Percentiles rank a stretch among this genome's conserved stretches.
Evolutionary conservation across 257 asterid species (phyloP).

Genomic region (Gentiana macrophylla): DNA sequence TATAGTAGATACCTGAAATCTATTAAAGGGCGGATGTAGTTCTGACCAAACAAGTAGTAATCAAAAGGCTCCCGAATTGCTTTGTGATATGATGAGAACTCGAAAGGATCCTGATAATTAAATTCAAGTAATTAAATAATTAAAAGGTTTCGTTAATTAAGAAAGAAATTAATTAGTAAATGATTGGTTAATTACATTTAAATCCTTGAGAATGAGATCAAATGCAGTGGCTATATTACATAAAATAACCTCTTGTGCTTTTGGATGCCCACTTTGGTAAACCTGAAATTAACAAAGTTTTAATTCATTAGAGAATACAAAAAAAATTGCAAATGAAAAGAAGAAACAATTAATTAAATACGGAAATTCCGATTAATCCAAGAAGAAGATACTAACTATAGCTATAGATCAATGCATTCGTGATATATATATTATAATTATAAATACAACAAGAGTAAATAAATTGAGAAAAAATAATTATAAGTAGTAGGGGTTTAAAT

Average conservation of each 20-base stretch:
- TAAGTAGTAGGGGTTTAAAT: no score
- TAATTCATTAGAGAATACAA: no score
- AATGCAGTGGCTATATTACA: conserved; percentile 70
- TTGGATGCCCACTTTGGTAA: conserved; percentile 54
- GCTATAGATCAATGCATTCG: no score
- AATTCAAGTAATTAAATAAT: background rate
- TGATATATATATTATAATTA: no score
- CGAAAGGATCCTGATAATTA: conserved; percentile 55
- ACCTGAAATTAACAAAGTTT: conserved; percentile 26
- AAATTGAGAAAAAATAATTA: no score
- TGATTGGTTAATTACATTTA: conserved; percentile 40
- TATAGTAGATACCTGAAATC: conserved; percentile 55
- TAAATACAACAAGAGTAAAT: no score
- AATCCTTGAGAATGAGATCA: conserved; percentile 66
- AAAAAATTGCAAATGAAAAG: no score
- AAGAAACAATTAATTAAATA: no score
- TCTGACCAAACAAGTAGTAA: conserved; percentile 71
- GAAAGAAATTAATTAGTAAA: background rate
- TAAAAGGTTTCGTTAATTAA: no score
- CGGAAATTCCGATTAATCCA: no score
- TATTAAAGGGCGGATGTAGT: conserved; percentile 53
- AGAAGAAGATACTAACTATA: no score
- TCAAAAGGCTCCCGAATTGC: conserved; percentile 90
- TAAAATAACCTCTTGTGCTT: conserved; percentile 56
- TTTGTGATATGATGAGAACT: conserved; percentile 55